Evolutionary conservation across 169 alveolate genomes (phyloP), one percentile per base, ranked within the genome.

Genomic region (Plasmodium ovale): DNA sequence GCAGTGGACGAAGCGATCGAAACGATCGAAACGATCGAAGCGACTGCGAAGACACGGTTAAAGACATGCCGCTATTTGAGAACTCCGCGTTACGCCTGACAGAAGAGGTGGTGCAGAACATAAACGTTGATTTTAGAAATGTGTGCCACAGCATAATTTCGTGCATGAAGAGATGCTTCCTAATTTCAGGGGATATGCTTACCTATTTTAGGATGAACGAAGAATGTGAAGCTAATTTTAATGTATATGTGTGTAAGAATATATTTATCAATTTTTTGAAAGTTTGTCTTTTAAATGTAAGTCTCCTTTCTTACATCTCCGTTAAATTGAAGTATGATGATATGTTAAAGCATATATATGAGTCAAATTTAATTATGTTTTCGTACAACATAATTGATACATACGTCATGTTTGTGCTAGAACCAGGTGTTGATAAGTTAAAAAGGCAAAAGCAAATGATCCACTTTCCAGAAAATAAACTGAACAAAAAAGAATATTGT

Each of bases 21-120:
- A 12, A 68, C 23, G 10, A 42, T 19, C 1, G 21, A 5, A 10
- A 35, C 10, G 31, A 68, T 21, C 16, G 31, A 16, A 10, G 29
- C 44, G 16, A 59, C 10, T 12, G 12, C 12, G 35, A 60, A 25
- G 23, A 60, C 12, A n/a, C n/a, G n/a, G n/a, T n/a, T n/a, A n/a
- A n/a, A 21, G 91, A 85, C 51, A 85, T 85, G 91, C 91, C 87
- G 0, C n/a, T 85, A 68, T 70, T 85, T 42, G 91, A 69, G 58
- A 67, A 85, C 56, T 85, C 91, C 3, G 19, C 27, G 25, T 72
- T 85, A 68, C 51, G 60, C 14, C 54, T 85, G 16, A 70, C 23
- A 44, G 67, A 51, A 53, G 51, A 65, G 23, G 59, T 21, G 16
- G 14, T 69, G 33, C 33, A 85, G 44, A 35, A 14, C 53, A 68